Base-by-base conservation (phyloP, 768 basidiomycete species). In the Lactarius hatsudake region DNA sequence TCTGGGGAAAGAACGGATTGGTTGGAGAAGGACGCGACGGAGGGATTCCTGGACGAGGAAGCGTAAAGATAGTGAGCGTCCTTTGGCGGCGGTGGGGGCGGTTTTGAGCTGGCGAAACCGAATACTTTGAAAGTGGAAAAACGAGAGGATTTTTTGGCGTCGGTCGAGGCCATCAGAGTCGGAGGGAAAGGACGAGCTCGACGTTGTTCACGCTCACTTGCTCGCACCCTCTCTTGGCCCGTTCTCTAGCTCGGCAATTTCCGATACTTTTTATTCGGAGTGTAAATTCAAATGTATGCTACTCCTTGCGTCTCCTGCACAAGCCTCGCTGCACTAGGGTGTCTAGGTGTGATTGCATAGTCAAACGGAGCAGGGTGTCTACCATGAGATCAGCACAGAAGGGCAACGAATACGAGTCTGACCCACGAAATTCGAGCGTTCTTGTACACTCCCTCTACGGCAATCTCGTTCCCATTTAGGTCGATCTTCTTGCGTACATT, bases 101-200 rank as follows among this genome's bases (percentile, higher is more conserved):
- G 70, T 15, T 64, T 66, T 34, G 70, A 64, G 15, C 62, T 28
- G 5, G 62, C 51, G 23, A 71, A 64, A 28, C 59, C 66, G 65
- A 71, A 71, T 12, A 71, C 62, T 30, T 71, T 71, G 51, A 71
- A 36, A 5, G 70, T 64, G 2, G 70, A 71, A 56, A 71, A 71
- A 51, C 59, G 70, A 18, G 70, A 71, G 15, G 63, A 56, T 2
- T 51, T 42, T 23, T 69, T 65, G 13, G 61, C 18, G 9, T 13
- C 30, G 63, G 70, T 61, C 38, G 68, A 66, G 8, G 69, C 48
- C 70, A 70, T 70, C 18, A 55, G 12, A 0, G 26, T 42, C 42
- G 18, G 63, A 48, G 5, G 9, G 18, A 55, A 5, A 48, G 10
- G 26, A n/a, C 9, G 28, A n/a, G 8, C 20, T 28, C 59, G 6